phyloP scores from a whole-genome alignment of 2,329 filamentous ascomycete genomes.

The Chaetomiaceae sp. region DNA sequence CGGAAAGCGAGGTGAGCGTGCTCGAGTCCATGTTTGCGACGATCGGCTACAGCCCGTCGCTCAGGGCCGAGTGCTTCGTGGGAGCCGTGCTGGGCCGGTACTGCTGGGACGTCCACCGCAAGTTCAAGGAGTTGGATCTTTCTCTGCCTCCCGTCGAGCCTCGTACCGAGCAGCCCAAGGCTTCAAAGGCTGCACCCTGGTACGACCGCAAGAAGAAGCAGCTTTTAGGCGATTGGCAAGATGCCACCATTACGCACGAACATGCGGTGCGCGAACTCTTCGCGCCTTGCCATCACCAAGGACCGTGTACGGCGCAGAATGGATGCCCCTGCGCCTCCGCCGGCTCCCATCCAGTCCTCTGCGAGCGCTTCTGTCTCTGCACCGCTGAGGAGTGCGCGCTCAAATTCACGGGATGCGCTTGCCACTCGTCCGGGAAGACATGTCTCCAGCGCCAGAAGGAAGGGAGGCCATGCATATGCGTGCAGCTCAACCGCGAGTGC shows the following conservation, averaged over 20 bases:
- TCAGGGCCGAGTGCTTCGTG: constrained; percentile 43
- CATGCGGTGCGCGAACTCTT: constrained; percentile 52
- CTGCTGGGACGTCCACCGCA: constrained; percentile 47
- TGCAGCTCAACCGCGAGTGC: constrained; percentile 69
- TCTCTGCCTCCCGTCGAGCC: constrained; percentile 24
- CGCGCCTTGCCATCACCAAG: constrained; percentile 63
- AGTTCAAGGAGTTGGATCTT: constrained; percentile 37
- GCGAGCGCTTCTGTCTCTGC: constrained; percentile 67
- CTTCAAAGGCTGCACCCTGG: constrained; percentile 46
- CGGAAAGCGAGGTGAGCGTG: constrained; percentile 42
- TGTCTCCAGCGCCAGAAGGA: constrained; percentile 53
- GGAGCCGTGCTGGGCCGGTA: constrained; percentile 44
- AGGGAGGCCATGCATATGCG: constrained; percentile 59
- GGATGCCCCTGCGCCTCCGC: constrained; percentile 57
- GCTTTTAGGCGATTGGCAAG: constrained; percentile 49
- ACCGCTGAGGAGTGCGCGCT: constrained; percentile 52
- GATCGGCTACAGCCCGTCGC: constrained; percentile 34
- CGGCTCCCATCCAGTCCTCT: constrained; percentile 45
- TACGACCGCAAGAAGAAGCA: constrained; percentile 52
- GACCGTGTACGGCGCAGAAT: constrained; percentile 53
- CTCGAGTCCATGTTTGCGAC: constrained; percentile 43
- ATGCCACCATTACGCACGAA: constrained; percentile 48
- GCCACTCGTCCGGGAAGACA: constrained; percentile 53
- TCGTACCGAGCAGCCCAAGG: constrained; percentile 28
- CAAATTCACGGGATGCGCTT: constrained; percentile 62